Base-by-base conservation (phyloP, 1,139 yeast genomes). In the Ogataea hybrid region DNA sequence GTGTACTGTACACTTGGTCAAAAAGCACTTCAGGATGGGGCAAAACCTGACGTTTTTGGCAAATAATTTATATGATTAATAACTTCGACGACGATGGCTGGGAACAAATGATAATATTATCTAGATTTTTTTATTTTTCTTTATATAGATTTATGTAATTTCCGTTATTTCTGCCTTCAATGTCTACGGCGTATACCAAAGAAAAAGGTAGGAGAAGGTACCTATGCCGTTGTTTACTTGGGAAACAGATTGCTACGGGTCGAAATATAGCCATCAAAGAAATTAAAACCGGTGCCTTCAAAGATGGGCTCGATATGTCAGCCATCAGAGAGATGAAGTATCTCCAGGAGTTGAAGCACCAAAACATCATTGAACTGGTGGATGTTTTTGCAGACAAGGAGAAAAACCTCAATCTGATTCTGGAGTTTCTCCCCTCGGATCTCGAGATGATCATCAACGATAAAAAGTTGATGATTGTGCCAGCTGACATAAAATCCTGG, bases 151-250 rank as follows among this genome's bases (percentile, higher is more conserved):
- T 16, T 14, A 22, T 21, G 21, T 16, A 25, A 22, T 11, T 17
- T n/a, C 16, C 47, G 41, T 46, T 14, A 42, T 1, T 53, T 50
- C 20, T 71, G 54, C 30, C 11, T 17, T 5, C 11, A 6, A 32
- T 25, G 32, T 32, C 35, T 18, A 15, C 28, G 9, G 23, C 36
- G 15, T 63, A 63, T 38, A 47, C 62, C 6, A 62, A 62, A 63
- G 95, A 79, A 77, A 53, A 90, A 90, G 62, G 97, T 92, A 21
- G 98, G 98, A 60, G 99, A 94, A 68, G 99, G 99, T 66, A 94
- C 99, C 1, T 94, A 92, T 70, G 99, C 98, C 35, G 95, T 90
- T 45, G 99, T 94, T 2, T 92, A 85, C 58, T 72, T 92, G 97
- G 96, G 1, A 75, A 74, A 44, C 83, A 81, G 53, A 56, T 75